These are phyloP conservation scores for Heterobasidion annosum DNA, from an alignment of 1,284 basidiomycete species.

Conservation along the genomic window DNA sequence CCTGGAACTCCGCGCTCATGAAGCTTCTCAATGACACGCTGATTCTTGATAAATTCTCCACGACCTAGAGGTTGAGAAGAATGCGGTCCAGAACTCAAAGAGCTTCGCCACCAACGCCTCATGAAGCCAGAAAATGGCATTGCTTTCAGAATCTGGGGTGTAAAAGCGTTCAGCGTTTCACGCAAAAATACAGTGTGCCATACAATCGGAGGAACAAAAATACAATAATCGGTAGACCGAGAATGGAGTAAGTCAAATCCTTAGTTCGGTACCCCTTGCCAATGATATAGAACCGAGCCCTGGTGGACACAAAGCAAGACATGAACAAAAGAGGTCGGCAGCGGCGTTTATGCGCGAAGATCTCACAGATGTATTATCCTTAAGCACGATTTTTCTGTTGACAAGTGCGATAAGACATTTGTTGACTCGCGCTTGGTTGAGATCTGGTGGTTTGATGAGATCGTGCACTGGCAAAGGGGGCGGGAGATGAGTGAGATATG, in stretches of 20 bases:
- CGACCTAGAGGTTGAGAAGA: too few species aligned
- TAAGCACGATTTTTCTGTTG: conserved; percentile 78
- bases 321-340: too few species aligned
- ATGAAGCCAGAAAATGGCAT: too few species aligned
- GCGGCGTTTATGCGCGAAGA: not conserved
- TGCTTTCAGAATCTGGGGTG: too few species aligned
- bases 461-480: conserved; percentile 52
- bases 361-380: conserved; percentile 60
- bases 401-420: conserved; percentile 90
- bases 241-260: too few species aligned
- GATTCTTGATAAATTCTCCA: too few species aligned
- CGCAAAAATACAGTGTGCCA: not conserved
- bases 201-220: not conserved
- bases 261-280: not conserved
- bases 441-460: conserved; percentile 71
- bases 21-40: too few species aligned
- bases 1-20: too few species aligned
- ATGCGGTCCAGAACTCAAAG: too few species aligned
- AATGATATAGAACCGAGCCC: not conserved
- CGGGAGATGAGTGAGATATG: not conserved
- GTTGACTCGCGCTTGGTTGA: conserved; percentile 85
- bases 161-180: not conserved
- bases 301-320: not conserved
- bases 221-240: not conserved
- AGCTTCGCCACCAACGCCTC: too few species aligned